Evolutionary conservation across 257 asterid genomes (phyloP).

Genomic region (Haberlea rhodopensis): DNA sequence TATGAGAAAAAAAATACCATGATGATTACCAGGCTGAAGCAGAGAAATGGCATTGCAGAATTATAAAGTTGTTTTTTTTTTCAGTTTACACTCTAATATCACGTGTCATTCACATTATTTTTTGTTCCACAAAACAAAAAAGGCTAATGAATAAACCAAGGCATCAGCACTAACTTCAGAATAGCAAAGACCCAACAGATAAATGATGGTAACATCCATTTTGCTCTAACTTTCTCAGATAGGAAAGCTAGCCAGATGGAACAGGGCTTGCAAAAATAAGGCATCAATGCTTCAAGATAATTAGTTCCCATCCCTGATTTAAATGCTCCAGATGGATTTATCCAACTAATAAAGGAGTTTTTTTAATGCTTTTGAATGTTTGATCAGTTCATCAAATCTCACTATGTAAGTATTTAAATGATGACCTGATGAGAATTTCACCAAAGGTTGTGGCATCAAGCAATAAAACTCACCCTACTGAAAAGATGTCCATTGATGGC

Average conservation of each 20-base stretch:
- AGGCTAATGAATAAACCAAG: background rate
- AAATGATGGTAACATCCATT: slow-evolving; percentile 9
- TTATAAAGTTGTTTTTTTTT: slow-evolving; percentile 1
- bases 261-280: slow-evolving; percentile 16
- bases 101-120: too few relatives aligned
- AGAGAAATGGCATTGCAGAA: slow-evolving; percentile 7
- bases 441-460: slow-evolving; percentile 14
- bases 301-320: slow-evolving; percentile 11
- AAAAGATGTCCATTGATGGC: slow-evolving; percentile 93
- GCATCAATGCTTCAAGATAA: slow-evolving; percentile 10
- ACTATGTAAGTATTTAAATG: slow-evolving; percentile 5
- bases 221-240: slow-evolving; percentile 1
- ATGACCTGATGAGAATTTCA: slow-evolving; percentile 4
- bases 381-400: slow-evolving; percentile 17
- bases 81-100: background rate
- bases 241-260: slow-evolving; percentile 14
- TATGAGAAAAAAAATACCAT: too few relatives aligned
- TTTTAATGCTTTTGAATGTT: slow-evolving; percentile 19
- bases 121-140: too few relatives aligned
- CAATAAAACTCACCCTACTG: slow-evolving; percentile 77
- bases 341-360: slow-evolving; percentile 11
- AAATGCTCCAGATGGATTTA: slow-evolving; percentile 12
- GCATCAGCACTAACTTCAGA: slow-evolving; percentile 11
- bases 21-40: slow-evolving; percentile 5
- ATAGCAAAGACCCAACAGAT: background rate